Conservation (phyloP, 176 grass and related monocot species). For the bread wheat (Triticum aestivum) region IWGSC_CS_RefSeq_v2.1 NC_057813.1:65633333-65633832, state of each 20-base stretch:
- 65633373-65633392: slow-evolving; percentile 69
- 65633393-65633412: slow-evolving; percentile 96
- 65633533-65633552: slow-evolving; percentile 9
- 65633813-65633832: not conserved
- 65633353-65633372: slow-evolving; percentile 48
- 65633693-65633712: not conserved
- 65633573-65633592: not conserved
- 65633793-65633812: not conserved
- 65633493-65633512: slow-evolving; percentile 16
- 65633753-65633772: not conserved
- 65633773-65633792: not conserved
- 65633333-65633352: slow-evolving; percentile 38
- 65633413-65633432: slow-evolving; percentile 89
- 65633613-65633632: not conserved
- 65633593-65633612: not conserved
- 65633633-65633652: not conserved
- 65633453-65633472: slow-evolving; percentile 87
- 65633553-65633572: not conserved
- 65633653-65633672: not conserved
- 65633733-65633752: not conserved
- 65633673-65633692: slow-evolving; percentile 1
- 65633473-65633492: slow-evolving; percentile 63
- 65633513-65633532: slow-evolving; percentile 47
- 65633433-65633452: slow-evolving; percentile 81
- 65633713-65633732: slow-evolving; percentile 18